Conservation (phyloP, 2,329 filamentous ascomycete species). For the Phialocephala subalpina region DNA sequence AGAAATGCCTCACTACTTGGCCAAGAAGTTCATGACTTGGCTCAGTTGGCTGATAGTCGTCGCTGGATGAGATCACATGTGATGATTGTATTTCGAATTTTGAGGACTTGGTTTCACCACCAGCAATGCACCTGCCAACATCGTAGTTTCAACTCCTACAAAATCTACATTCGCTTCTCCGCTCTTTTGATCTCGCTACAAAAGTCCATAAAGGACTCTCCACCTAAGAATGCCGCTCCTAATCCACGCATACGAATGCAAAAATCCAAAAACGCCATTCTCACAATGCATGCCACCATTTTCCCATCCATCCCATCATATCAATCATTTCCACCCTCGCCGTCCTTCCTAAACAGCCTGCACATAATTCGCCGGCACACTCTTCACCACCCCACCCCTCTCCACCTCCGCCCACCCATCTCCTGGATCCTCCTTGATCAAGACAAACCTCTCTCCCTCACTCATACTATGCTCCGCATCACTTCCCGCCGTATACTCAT, state of each 20-base stretch:
- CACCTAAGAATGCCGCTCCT: conserved; percentile 2
- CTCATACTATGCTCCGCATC: conserved; percentile 89
- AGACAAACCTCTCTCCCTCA: conserved; percentile 90
- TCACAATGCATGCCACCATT: not conserved
- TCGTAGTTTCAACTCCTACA: not conserved
- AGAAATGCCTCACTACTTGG: too few relatives aligned
- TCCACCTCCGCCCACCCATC: conserved; percentile 99
- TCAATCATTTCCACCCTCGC: not conserved
- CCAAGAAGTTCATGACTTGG: too few relatives aligned
- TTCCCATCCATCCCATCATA: not conserved
- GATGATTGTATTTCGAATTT: too few relatives aligned
- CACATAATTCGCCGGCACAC: conserved; percentile 94
- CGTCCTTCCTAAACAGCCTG: conserved; percentile 16
- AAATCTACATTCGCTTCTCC: not conserved
- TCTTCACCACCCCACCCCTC: conserved; percentile 84
- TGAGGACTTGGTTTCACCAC: too few relatives aligned
- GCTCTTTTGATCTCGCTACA: not conserved
- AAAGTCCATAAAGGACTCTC: not conserved
- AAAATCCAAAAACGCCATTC: conserved; percentile 7
- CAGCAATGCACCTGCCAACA: not conserved
- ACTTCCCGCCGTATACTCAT: conserved; percentile 87
- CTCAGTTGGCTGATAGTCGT: too few relatives aligned
- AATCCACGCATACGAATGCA: conserved; percentile 3
- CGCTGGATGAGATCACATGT: too few relatives aligned
- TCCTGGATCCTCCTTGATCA: conserved; percentile 86